Percentiles rank a stretch among this genome's conserved stretches.
phyloP scores from a whole-genome alignment of 176 grass and related monocot species.

The Cenchrus purpureus region DNA sequence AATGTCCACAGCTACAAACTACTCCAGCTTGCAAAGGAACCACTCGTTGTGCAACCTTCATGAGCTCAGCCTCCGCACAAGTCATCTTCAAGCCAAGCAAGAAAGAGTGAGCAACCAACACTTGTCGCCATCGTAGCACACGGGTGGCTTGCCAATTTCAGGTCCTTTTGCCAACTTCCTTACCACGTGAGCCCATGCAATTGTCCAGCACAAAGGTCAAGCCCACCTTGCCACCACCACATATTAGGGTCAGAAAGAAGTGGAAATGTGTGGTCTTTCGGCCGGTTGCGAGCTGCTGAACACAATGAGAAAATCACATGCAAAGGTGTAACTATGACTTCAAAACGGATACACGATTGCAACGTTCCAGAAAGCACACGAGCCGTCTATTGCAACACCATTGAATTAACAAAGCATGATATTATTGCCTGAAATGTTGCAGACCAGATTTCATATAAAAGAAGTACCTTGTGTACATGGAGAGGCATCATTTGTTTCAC shows the following conservation, averaged over 20 bases:
- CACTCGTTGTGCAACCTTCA: slow-evolving; percentile 13
- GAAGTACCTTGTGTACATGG: neutral
- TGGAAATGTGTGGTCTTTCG: slow-evolving; percentile 24
- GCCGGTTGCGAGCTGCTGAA: slow-evolving; percentile 21
- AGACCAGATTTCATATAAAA: slow-evolving; percentile 46
- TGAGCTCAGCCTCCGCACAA: slow-evolving; percentile 25
- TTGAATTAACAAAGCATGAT: slow-evolving; percentile 10
- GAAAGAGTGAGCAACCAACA: slow-evolving; percentile 29
- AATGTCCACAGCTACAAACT: neutral
- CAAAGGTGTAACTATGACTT: slow-evolving; percentile 38
- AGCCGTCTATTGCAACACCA: neutral
- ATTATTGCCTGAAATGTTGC: neutral
- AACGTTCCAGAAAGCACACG: slow-evolving; percentile 57
- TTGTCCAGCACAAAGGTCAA: slow-evolving; percentile 44
- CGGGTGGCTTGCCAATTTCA: slow-evolving; percentile 44
- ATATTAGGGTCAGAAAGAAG: slow-evolving; percentile 4
- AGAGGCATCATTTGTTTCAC: slow-evolving; percentile 17
- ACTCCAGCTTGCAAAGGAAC: neutral
- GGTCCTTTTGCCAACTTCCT: slow-evolving; percentile 51
- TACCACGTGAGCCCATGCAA: slow-evolving; percentile 50
- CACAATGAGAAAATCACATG: slow-evolving; percentile 38
- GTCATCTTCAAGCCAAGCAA: slow-evolving; percentile 32
- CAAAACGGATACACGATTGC: slow-evolving; percentile 44
- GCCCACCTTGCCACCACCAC: slow-evolving; percentile 13
- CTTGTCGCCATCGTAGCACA: slow-evolving; percentile 44